A percentile compares a stretch with the other conserved stretches of the same genome.
phyloP scores from a whole-genome alignment of 2,329 filamentous ascomycete genomes.

The Septoria linicola region DNA sequence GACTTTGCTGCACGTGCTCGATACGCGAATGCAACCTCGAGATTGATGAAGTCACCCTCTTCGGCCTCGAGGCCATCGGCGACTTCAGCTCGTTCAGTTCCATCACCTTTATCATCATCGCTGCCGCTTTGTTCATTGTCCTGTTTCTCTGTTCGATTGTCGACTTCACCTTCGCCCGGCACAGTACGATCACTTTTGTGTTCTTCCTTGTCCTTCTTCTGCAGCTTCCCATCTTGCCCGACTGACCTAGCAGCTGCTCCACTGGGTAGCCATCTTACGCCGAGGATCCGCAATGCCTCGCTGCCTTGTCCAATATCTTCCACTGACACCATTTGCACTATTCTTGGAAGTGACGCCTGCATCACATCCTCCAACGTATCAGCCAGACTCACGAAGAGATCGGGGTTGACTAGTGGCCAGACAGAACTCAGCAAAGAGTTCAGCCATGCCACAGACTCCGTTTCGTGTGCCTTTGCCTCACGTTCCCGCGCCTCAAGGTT shows the following conservation, averaged over 20 bases:
- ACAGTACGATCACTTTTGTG: conserved; percentile 53
- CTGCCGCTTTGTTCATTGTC: conserved; percentile 26
- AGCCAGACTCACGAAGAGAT: conserved; percentile 66
- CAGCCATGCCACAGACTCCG: conserved; percentile 69
- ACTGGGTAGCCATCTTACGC: conserved; percentile 69
- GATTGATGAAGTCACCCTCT: conserved; percentile 74
- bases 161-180: conserved; percentile 44
- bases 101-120: conserved; percentile 35
- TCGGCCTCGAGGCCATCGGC: conserved; percentile 69
- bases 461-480: conserved; percentile 48
- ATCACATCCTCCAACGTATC: conserved; percentile 77
- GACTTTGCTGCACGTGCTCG: conserved; percentile 59
- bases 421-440: conserved; percentile 67
- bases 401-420: conserved; percentile 74
- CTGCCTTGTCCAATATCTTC: conserved; percentile 75
- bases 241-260: conserved; percentile 66
- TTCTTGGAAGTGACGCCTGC: conserved; percentile 69
- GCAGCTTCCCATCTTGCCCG: conserved; percentile 57
- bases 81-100: conserved; percentile 35
- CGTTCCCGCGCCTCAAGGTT: conserved; percentile 56
- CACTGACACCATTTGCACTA: conserved; percentile 72
- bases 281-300: conserved; percentile 67
- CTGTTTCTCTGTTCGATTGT: conserved; percentile 40
- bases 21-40: conserved; percentile 74
- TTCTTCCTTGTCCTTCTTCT: conserved; percentile 43